Base-by-base conservation (phyloP, 2,329 filamentous ascomycete species). In the Alternaria rosae region DNA sequence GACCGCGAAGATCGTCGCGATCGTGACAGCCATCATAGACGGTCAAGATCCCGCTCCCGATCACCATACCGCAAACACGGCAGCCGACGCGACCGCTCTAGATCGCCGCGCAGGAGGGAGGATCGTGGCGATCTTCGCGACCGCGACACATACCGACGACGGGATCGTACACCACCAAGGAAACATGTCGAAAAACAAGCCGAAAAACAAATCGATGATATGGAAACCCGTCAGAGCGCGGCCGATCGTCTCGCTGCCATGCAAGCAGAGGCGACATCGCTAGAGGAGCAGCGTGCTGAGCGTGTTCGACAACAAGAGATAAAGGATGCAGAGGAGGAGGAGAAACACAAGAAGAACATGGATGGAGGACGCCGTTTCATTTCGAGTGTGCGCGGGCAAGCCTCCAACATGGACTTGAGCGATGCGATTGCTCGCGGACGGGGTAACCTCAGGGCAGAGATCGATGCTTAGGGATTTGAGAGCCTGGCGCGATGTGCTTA, bases 261-360 rank as follows among this genome's bases (percentile, higher is more conserved):
- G 77, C 76, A 78, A 58, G 72, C 71, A 15, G 73, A 75, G 42
- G 77, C 77, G 1, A 64, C 69, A 7, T 73, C 72, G 6, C 66
- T 78, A 0, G 77, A 79, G 62, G 63, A 71, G 54, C 68, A 77
- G 60, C 77, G 77, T 2, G 66, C 64, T 11, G 73, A 79, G 61
- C 75, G 76, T 20, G 75, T 79, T 2, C 69, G 73, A 15, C 65
- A 67, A 43, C 70, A 70, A n/a, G 73, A 74, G 15, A 69, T 67
- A 4, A 70, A 77, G 52, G 76, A 78, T 48, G 76, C 75, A 8
- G 74, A 71, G n/a, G 75, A 78, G 47, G 74, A 75, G 35, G 71
- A 64, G 26, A 71, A 64, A 50, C 70, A 66, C 42, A 73, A 64
- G 61, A 59, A 70, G 28, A 66, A 65, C 28, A 70, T 52, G 53